phyloP scores from a whole-genome alignment of 2,329 filamentous ascomycete species.

The Fusarium sp. region DNA sequence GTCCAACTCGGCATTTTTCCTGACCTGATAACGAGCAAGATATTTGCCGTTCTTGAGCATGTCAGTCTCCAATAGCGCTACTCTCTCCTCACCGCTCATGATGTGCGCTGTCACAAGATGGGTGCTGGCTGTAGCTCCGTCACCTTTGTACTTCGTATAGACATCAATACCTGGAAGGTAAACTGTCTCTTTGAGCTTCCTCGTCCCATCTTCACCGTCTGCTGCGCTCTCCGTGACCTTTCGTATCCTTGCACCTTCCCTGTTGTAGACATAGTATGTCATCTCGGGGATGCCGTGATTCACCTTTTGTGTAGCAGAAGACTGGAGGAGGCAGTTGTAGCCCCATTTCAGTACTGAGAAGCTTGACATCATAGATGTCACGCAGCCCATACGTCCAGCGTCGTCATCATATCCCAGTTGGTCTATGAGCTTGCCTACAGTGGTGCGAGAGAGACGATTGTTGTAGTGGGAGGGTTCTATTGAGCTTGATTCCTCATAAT shows the following conservation, averaged over 20 bases:
- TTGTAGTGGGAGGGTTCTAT: neutral
- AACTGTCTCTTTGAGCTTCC: fast-evolving
- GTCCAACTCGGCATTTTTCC: neutral
- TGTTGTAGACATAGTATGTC: neutral
- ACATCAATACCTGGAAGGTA: fast-evolving
- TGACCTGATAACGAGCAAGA: neutral
- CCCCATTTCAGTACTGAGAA: neutral
- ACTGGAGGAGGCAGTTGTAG: neutral
- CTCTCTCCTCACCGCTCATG: fast-evolving
- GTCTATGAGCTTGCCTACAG: no score
- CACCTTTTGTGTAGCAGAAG: neutral
- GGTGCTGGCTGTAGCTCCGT: neutral
- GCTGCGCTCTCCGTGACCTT: neutral
- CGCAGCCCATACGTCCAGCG: no score
- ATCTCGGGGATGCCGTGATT: neutral
- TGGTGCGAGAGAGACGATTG: neutral
- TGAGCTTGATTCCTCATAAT: neutral
- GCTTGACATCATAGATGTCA: no score
- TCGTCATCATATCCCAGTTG: no score
- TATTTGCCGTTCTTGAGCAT: fast-evolving
- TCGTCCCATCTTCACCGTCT: fast-evolving
- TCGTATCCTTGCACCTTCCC: neutral
- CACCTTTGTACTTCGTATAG: neutral
- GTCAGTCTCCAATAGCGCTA: neutral
- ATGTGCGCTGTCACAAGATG: neutral